Conservation (phyloP, 768 basidiomycete species). For the Naganishia antarctica region DNA sequence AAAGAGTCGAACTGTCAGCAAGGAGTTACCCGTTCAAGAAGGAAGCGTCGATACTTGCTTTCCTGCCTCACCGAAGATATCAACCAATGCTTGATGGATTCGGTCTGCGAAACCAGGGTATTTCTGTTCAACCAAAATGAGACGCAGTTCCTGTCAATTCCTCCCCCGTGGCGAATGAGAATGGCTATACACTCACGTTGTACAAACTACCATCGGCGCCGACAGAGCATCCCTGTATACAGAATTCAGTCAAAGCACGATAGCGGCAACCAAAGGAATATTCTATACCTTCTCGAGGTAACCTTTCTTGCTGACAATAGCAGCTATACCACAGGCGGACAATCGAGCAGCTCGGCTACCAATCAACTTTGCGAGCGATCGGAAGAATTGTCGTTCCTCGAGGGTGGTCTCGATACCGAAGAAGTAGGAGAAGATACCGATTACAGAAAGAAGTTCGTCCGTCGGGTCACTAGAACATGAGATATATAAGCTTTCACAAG, state of each 20-base stretch:
- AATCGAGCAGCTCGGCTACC: conserved; percentile 83
- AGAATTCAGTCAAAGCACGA: background rate
- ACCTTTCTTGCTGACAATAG: conserved; percentile 90
- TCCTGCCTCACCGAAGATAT: conserved; percentile 95
- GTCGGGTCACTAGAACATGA: conserved; percentile 70
- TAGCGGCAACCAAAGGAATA: conserved; percentile 53
- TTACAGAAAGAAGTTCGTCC: conserved; percentile 91
- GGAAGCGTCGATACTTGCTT: conserved; percentile 56
- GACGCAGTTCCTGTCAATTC: background rate
- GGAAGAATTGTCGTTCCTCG: conserved; percentile 96
- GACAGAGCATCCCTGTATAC: conserved; percentile 52
- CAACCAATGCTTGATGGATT: conserved; percentile 83
- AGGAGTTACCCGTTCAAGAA: background rate
- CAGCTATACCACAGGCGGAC: conserved; percentile 91
- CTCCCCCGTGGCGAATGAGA: too few species aligned
- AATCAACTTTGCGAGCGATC: conserved; percentile 80
- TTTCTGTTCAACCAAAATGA: conserved; percentile 60
- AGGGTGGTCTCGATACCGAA: conserved; percentile 93
- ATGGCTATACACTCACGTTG: conserved; percentile 60
- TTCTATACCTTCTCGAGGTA: conserved; percentile 68
- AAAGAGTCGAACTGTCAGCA: background rate
- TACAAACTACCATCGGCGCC: conserved; percentile 94
- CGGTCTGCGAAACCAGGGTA: conserved; percentile 92
- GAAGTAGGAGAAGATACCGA: conserved; percentile 96
- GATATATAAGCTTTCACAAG: background rate